Evolutionary conservation across 176 grass and related monocot genomes (phyloP).

Genomic region (Oryza longistaminata): DNA sequence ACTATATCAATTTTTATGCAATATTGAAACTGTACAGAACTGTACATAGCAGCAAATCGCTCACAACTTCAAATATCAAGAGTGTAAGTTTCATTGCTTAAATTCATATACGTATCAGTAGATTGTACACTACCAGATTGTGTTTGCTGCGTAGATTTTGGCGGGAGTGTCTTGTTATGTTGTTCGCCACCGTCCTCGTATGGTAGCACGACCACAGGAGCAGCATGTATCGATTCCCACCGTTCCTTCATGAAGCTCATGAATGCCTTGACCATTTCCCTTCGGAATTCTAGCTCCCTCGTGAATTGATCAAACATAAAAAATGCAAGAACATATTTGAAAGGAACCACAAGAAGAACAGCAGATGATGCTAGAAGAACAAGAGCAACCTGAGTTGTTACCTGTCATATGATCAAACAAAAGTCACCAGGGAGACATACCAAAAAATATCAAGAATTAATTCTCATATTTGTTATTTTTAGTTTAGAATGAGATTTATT

Average conservation of each 20-base stretch:
- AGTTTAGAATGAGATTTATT: conserved; percentile 24
- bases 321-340: conserved; percentile 72
- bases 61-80: conserved; percentile 10
- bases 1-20: conserved; percentile 18
- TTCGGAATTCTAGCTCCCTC: conserved; percentile 71
- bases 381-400: conserved; percentile 78
- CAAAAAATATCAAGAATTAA: background rate
- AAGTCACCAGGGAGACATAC: background rate
- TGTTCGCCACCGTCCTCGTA: conserved; percentile 48
- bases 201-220: conserved; percentile 70
- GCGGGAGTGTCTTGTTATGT: conserved; percentile 26
- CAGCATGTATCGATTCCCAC: conserved; percentile 84
- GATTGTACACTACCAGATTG: conserved; percentile 33
- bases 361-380: conserved; percentile 63
- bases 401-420: conserved; percentile 49
- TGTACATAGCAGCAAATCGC: background rate
- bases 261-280: conserved; percentile 76
- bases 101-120: conserved; percentile 16
- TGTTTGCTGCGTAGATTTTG: conserved; percentile 23
- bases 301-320: conserved; percentile 74
- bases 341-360: conserved; percentile 72
- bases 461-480: conserved; percentile 16
- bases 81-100: conserved; percentile 39
- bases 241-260: conserved; percentile 62
- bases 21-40: conserved; percentile 28